phyloP scores from a whole-genome alignment of 495 filamentous ascomycete species.

The Ramalina peruviana region DNA sequence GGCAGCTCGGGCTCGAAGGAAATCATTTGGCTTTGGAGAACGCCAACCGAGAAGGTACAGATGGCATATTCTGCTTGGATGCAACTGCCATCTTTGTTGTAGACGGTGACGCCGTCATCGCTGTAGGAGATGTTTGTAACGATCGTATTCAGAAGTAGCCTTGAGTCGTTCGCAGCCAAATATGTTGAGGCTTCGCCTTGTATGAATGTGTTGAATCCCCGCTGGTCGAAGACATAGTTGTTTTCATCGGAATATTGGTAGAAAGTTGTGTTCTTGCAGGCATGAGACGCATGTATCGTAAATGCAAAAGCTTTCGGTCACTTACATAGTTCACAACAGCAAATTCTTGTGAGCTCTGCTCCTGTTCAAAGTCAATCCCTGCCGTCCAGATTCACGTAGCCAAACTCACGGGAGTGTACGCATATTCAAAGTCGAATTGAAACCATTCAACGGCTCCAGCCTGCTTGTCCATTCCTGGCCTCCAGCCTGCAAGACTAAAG shows the following conservation, averaged over 20 bases:
- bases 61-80: conserved; percentile 46
- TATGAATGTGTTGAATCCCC: conserved; percentile 53
- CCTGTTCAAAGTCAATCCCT: conserved; percentile 3
- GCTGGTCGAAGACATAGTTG: conserved; percentile 52
- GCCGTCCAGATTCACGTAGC: neutral
- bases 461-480: conserved; percentile 40
- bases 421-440: conserved; percentile 45
- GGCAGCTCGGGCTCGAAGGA: conserved; percentile 48
- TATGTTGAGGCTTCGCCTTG: conserved; percentile 48
- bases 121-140: conserved; percentile 46
- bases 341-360: conserved; percentile 32
- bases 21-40: conserved; percentile 50
- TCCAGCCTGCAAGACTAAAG: conserved; percentile 49
- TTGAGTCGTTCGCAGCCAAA: conserved; percentile 38
- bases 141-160: conserved; percentile 44
- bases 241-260: conserved; percentile 42
- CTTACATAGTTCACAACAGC: conserved; percentile 24
- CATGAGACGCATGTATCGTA: neutral
- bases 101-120: conserved; percentile 39
- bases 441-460: conserved; percentile 53
- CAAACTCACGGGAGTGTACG: conserved; percentile 25
- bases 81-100: conserved; percentile 41
- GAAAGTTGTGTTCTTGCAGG: conserved; percentile 29
- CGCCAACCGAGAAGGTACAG: conserved; percentile 51
- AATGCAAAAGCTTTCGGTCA: neutral